Base-by-base conservation (phyloP, 768 basidiomycete genomes). In the Kondoa malvinella region DNA sequence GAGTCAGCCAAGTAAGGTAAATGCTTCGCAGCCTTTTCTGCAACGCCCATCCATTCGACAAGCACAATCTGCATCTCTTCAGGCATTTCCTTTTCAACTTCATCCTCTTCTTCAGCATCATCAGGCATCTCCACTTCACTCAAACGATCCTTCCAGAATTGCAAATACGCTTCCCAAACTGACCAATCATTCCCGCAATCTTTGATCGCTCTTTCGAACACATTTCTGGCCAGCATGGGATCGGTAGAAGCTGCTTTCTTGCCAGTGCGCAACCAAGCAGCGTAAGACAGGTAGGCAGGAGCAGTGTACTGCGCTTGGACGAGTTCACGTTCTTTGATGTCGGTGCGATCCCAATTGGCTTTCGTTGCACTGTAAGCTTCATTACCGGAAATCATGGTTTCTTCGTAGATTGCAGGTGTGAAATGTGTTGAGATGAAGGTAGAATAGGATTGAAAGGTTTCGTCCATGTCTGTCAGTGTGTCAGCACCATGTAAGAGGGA, bases 361-460 rank as follows among this genome's bases (percentile, higher is more conserved):
- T 65, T 59, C 12, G 61, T 63, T 1, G 29, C 26, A 29, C 25
- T 58, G 34, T 57, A 65, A 30, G 64, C 17, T 17, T 66, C 64
- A 29, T 70, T 72, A 27, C 66, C 59, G 0, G 27, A 25, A 8
- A 94, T 81, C 32, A 96, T 83, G 4, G 85, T 77, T 0, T 79
- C 72, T 74, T 96, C 92, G 74, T 97, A 97, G 56, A 86, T 82
- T 21, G 81, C 77, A 2, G 57, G 58, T 8, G 86, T 82, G 70
- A 84, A 83, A 76, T 88, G 81, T 67, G 83, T 82, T 0, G 90
- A 89, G 21, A 89, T 89, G 78, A 95, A 94, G 0, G 86, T 83
- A 0, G 92, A 94, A 75, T 92, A 96, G 1, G 84, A 80, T 74
- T 89, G 85, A 65, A 85, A 85, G 0, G 90, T 92, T 17, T 87